A percentile compares a stretch with the other conserved stretches of the same genome.
phyloP scores from a whole-genome alignment of 1,284 basidiomycete species.

The Cryptococcus jaspeensis region DNA sequence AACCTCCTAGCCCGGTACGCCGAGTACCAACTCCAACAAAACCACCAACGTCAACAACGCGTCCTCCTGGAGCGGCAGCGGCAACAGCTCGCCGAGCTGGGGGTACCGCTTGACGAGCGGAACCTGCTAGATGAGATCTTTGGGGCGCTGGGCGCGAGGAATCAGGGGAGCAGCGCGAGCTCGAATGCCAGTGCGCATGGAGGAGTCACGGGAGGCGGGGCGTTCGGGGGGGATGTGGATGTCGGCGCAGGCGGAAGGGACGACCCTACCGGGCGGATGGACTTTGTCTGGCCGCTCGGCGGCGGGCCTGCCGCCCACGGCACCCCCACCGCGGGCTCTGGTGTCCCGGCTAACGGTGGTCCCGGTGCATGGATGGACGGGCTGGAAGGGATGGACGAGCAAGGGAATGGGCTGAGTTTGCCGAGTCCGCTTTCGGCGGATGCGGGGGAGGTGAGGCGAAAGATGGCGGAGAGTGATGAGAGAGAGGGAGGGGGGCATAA shows the following conservation, averaged over 20 bases:
- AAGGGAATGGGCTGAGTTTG: constrained; percentile 8
- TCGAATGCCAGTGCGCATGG: not conserved
- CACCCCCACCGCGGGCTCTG: not conserved
- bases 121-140: constrained; percentile 37
- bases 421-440: constrained; percentile 15
- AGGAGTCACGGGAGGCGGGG: not conserved
- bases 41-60: constrained; percentile 46
- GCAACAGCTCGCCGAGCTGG: constrained; percentile 42
- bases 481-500: not conserved
- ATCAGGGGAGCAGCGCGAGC: not conserved
- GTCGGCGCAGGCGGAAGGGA: not conserved
- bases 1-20: constrained; percentile 41
- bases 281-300: constrained; percentile 3
- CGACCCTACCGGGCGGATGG: not conserved
- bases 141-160: constrained; percentile 11
- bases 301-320: not conserved
- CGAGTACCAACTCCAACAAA: constrained; percentile 48
- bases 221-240: constrained; percentile 3
- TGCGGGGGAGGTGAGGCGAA: constrained; percentile 1
- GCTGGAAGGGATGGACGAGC: not conserved
- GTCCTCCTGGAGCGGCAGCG: constrained; percentile 42
- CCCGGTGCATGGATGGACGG: not conserved
- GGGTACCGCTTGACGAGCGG: constrained; percentile 34
- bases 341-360: not conserved
- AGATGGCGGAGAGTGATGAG: not conserved